Evolutionary conservation across 352 stramenopile genomes (phyloP), one percentile per base, ranked within the genome.

Genomic region (Globisporangium middletonii): DNA sequence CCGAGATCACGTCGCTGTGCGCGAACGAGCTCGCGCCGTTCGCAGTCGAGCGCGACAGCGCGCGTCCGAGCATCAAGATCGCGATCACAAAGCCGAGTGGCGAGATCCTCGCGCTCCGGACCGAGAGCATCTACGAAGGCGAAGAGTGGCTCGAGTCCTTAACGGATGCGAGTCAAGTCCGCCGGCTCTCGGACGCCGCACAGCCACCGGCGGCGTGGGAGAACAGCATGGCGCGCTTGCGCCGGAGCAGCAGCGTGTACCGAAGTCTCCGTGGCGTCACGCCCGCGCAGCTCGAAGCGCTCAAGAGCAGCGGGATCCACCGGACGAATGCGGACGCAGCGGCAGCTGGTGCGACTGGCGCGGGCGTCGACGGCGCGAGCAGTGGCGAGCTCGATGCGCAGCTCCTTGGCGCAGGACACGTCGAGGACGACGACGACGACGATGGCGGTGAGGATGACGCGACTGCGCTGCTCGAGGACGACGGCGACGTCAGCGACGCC

Each of bases 111-210:
- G 80, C 82, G 4, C 44, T 93, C 27, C 72, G 79, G 26, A 89
- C 80, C 0, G 83, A 93, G 49, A 89, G 74, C 53, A 87, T 91
- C 45, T 89, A 89, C 52, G 83, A 93, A 69, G 83, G 83, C 18
- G 79, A 80, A 37, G 83, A 93, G 55, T 93, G 83, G 83, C 64
- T 93, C 4, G 83, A 93, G 51, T 87, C 78, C 2, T 67, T 92
- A 11, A 84, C 71, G 1, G 79, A 92, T 54, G 82, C 82, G 4
- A 90, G 77, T 50, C 72, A 83, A 11, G 77, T 88, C 30, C 63
- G 62, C 9, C 68, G 64, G 33, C 27, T 18, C 15, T 65, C 62
- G 26, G 59, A 65, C 41, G 57, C 38, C 53, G 50, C 4, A 26
- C 42, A 50, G 33, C 54, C n/a, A 60, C 69, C 46, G 50, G 66